Base-by-base conservation (phyloP, 306 rosid genomes). In the Corylus americana region DNA sequence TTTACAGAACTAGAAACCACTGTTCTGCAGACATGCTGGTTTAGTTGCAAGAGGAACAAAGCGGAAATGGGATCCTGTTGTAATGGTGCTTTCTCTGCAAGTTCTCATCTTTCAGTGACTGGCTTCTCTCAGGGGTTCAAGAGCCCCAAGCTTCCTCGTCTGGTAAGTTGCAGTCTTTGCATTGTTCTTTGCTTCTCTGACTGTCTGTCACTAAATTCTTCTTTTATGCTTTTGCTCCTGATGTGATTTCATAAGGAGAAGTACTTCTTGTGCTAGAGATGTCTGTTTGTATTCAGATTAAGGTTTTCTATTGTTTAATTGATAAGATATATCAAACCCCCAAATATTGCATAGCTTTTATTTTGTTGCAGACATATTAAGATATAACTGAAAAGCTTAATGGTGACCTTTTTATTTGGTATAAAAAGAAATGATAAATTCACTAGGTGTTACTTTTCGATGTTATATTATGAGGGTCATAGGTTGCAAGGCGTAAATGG, bases 1-100 rank as follows among this genome's bases (percentile, higher is more conserved):
- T 49, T 49, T 11, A 2, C 53, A 10, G 63, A 63, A 35, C 42
- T 51, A 35, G 12, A 35, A 37, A 7, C 39, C 29, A 47, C 67
- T 18, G 42, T 17, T 20, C 18, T 49, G 31, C 70, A 80, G 83
- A 67, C 54, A 74, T 74, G 83, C 59, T 55, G 29, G 68, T 37
- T 64, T 81, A 80, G 81, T 71, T 76, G 59, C 67, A n/a, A 73
- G 74, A 68, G 85, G 73, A 55, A 57, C 27, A 78, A 68, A 73
- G 83, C 66, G 29, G 84, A 82, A 75, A 92, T 92, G 97, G 71
- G 81, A 72, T 88, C 86, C 63, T 83, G 86, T 89, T 88, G 82
- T 80, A 77, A 50, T 77, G 67, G 74, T 80, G 62, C 93, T 63
- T 70, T 86, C 42, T 64, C 84, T 48, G 70, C 90, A 51, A 88